Evolutionary conservation across 257 asterid species (phyloP).

Genomic region (Mitragyna speciosa): DNA sequence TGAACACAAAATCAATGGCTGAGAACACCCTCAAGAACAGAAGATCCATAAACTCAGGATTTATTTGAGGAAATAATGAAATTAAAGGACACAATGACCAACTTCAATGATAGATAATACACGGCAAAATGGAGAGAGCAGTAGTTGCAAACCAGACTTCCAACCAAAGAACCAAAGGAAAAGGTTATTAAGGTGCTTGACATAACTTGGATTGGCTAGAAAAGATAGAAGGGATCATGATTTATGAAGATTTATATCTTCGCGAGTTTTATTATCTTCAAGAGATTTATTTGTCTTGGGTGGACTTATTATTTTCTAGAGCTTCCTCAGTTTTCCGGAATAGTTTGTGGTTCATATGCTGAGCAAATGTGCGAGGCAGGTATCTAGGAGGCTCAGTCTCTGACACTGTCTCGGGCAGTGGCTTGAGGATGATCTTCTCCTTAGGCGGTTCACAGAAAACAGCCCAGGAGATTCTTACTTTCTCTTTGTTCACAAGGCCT

Average conservation of each 20-base stretch:
- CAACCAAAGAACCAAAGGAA: background rate
- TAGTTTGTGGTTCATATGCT: conserved; percentile 68
- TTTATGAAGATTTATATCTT: background rate
- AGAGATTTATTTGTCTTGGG: background rate
- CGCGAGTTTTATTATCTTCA: background rate
- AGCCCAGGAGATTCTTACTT: conserved; percentile 85
- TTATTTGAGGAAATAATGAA: background rate
- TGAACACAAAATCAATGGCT: background rate
- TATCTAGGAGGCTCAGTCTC: conserved; percentile 59
- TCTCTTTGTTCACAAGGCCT: conserved; percentile 78
- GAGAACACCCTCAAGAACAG: background rate
- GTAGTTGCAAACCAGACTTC: background rate
- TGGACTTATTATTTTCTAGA: background rate
- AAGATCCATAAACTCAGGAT: background rate
- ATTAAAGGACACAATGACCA: background rate
- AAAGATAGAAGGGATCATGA: background rate
- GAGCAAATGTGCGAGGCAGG: conserved; percentile 73
- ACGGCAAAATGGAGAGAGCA: background rate
- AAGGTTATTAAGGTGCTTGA: background rate
- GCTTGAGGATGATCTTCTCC: conserved; percentile 66
- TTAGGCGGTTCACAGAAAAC: conserved; percentile 86
- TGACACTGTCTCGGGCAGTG: conserved; percentile 67
- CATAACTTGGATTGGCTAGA: background rate
- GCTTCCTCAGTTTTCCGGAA: conserved; percentile 45
- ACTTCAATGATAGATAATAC: background rate